Conservation (phyloP, 495 filamentous ascomycete genomes). For the Xylaria scruposa region DNA sequence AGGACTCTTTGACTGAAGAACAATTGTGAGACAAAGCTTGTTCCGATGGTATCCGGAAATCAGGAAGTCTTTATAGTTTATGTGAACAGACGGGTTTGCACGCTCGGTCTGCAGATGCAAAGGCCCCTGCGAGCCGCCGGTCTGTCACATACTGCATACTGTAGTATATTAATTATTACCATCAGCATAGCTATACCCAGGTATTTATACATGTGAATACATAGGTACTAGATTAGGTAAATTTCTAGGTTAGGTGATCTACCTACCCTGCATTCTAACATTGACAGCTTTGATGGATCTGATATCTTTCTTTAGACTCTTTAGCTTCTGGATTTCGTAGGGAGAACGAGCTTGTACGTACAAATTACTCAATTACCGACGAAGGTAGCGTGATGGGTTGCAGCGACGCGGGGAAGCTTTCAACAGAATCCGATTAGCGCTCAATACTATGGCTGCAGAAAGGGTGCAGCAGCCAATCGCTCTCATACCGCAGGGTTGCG, state of each 20-base stretch:
- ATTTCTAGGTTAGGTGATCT: conserved; percentile 5
- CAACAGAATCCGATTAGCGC: conserved; percentile 8
- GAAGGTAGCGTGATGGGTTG: conserved; percentile 2
- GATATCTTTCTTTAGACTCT: background rate
- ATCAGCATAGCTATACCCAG: background rate
- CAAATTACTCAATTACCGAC: conserved; percentile 13
- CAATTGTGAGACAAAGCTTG: background rate
- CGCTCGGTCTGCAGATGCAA: background rate
- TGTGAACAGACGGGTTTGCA: background rate
- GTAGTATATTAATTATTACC: background rate
- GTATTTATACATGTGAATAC: background rate
- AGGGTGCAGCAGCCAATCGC: background rate
- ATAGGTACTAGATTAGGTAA: background rate
- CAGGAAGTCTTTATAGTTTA: background rate
- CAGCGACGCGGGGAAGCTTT: background rate
- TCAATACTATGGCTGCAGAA: background rate
- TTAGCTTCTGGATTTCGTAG: background rate
- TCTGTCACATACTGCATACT: background rate
- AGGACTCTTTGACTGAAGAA: background rate
- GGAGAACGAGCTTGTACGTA: conserved; percentile 16
- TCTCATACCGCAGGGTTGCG: background rate
- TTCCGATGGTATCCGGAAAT: background rate
- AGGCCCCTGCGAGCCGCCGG: background rate
- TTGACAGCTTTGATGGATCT: background rate
- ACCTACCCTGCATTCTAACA: background rate